Conservation (phyloP, 2,329 filamentous ascomycete species). For the Aspergillus felis region DNA sequence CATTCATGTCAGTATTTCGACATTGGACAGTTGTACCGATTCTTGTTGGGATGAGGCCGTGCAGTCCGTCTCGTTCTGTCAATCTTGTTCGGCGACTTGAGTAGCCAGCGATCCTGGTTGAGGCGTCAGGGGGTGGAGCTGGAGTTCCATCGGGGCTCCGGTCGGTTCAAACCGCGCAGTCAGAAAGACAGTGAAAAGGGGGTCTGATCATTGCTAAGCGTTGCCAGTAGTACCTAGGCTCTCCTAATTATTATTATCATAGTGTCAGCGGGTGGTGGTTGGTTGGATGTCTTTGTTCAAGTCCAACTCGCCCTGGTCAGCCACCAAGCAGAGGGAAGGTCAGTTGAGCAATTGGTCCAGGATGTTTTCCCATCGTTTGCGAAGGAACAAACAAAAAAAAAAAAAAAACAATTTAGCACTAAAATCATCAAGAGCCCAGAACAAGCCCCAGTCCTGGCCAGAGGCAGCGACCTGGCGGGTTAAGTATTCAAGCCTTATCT, state of each 20-base stretch:
- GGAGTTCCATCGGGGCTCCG: slow-evolving; percentile 8
- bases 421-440: background rate
- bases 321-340: background rate
- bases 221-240: background rate
- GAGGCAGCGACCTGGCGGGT: slow-evolving; percentile 3
- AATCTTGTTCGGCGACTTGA: background rate
- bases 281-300: background rate
- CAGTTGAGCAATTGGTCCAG: too few relatives aligned
- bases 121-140: background rate
- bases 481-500: slow-evolving; percentile 11
- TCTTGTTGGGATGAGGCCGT: background rate
- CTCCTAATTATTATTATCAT: background rate
- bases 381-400: background rate
- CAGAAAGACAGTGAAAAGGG: background rate
- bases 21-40: background rate
- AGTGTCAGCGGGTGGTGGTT: background rate
- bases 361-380: background rate
- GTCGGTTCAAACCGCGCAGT: slow-evolving; percentile 3
- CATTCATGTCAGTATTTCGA: background rate
- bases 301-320: background rate
- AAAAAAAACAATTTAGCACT: background rate
- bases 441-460: background rate
- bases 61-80: background rate
- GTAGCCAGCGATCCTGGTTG: background rate
- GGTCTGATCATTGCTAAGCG: background rate